Conservation (phyloP, 2,329 filamentous ascomycete species). For the Fusarium illudens region DNA sequence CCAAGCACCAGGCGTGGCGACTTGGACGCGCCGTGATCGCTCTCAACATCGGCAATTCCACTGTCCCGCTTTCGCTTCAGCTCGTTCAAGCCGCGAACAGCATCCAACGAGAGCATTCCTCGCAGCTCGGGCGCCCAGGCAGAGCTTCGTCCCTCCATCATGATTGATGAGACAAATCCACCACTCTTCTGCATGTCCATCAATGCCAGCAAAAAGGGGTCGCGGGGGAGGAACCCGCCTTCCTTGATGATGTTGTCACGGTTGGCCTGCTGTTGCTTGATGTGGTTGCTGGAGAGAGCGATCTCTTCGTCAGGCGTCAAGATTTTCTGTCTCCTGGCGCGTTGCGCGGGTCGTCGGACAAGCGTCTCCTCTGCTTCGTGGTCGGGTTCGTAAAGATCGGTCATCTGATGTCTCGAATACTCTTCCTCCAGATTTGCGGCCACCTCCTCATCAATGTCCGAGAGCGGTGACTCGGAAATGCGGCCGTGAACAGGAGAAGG, state of each 20-base stretch:
- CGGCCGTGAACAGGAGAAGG: slow-evolving; percentile 57
- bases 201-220: slow-evolving; percentile 85
- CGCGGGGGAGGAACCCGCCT: slow-evolving; percentile 83
- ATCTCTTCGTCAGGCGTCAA: slow-evolving; percentile 84
- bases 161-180: slow-evolving; percentile 86
- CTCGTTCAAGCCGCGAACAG: slow-evolving; percentile 78
- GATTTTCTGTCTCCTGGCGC: slow-evolving; percentile 79
- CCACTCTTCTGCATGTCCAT: slow-evolving; percentile 93
- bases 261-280: slow-evolving; percentile 87
- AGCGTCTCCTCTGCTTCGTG: slow-evolving; percentile 66
- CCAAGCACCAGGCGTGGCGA: slow-evolving; percentile 74
- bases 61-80: slow-evolving; percentile 95
- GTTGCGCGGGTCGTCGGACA: slow-evolving; percentile 74
- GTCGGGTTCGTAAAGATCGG: slow-evolving; percentile 69
- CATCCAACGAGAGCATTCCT: slow-evolving; percentile 88
- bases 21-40: slow-evolving; percentile 70
- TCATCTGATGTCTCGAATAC: slow-evolving; percentile 61
- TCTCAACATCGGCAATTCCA: slow-evolving; percentile 81
- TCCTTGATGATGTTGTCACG: slow-evolving; percentile 86
- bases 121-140: slow-evolving; percentile 93
- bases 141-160: slow-evolving; percentile 79
- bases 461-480: slow-evolving; percentile 75
- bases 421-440: slow-evolving; percentile 68
- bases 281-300: slow-evolving; percentile 76
- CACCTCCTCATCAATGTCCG: slow-evolving; percentile 72